Conservation (phyloP, 768 basidiomycete genomes). For the Dioszegia aurantiaca region DNA sequence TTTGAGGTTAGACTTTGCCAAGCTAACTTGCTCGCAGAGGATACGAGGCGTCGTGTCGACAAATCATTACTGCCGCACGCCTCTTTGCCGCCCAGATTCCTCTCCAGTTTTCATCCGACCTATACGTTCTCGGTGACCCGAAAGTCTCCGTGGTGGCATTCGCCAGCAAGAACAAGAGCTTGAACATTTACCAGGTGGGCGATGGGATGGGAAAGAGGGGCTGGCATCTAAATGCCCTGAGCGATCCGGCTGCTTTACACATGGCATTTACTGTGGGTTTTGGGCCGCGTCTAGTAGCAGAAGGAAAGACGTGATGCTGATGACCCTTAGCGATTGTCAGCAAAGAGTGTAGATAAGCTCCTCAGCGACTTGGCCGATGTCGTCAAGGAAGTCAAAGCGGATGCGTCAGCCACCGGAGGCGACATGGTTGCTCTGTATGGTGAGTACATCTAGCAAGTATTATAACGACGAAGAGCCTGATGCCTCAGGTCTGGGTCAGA, state of each 20-base stretch:
- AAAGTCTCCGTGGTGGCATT: conserved; percentile 89
- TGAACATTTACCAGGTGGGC: conserved; percentile 83
- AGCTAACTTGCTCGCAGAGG: conserved; percentile 58
- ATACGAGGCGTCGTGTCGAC: conserved; percentile 77
- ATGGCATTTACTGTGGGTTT: conserved; percentile 83
- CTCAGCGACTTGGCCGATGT: conserved; percentile 77
- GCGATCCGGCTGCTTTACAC: conserved; percentile 72
- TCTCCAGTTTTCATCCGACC: conserved; percentile 57
- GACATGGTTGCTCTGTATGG: conserved; percentile 90
- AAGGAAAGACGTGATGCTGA: conserved; percentile 11
- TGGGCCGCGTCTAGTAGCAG: background rate
- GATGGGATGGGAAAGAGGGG: conserved; percentile 80
- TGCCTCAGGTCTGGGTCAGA: conserved; percentile 69
- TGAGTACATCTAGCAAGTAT: no score
- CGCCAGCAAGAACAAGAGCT: conserved; percentile 57
- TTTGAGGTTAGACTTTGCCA: background rate
- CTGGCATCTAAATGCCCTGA: conserved; percentile 88
- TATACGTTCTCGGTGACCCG: conserved; percentile 85
- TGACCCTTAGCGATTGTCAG: conserved; percentile 67
- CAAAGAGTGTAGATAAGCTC: conserved; percentile 70
- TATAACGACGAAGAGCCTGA: no score
- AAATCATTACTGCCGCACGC: conserved; percentile 73
- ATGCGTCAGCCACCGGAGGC: conserved; percentile 58
- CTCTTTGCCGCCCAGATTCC: conserved; percentile 64
- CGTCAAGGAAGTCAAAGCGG: conserved; percentile 66